Base-by-base conservation (phyloP, 306 rosid genomes). In the Glycyrrhiza uralensis region DNA sequence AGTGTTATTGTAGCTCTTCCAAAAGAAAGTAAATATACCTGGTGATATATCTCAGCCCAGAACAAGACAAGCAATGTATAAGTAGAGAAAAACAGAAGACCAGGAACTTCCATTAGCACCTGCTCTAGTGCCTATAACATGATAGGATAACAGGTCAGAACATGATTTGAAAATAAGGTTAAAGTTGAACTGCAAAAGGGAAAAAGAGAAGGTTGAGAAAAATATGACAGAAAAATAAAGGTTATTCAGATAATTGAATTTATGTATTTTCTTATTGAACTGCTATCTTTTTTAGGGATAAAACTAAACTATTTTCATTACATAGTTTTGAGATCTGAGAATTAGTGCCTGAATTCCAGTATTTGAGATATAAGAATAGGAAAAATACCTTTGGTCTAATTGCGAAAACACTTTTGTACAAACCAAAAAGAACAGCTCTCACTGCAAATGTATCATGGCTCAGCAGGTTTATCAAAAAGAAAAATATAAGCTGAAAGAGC, bases 1-100 rank as follows among this genome's bases (percentile, higher is more conserved):
- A 33, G 6, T 66, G 39, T 46, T 41, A 47, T 20, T 52, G 28
- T 12, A 70, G 51, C 6, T 18, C 45, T 66, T 33, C 35, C 41
- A 55, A 55, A 22, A 56, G 65, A 19, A 74, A 55, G 71, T 56
- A 52, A 58, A 44, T 51, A 55, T 85, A 85, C 97, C 90, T 91
- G 95, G 78, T 88, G 82, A 74, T 86, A 86, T 72, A 91, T 91
- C 89, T 91, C 95, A 10, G 95, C 97, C 95, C 95, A 91, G 81
- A 91, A 88, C 69, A 91, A 78, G 60, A 91, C 88, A 68, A 91
- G 95, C 61, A 87, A 74, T 28, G 95, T 86, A 72, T 88, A 88
- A 0, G 95, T 91, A n/a, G 97, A 91, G 74, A 91, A 88, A 66
- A 91, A 91, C 64, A 91, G 75, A 76, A 91, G 90, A 36, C 87